phyloP scores from a whole-genome alignment of 2,329 filamentous ascomycete species.

The Nigrospora sphaerica region DNA sequence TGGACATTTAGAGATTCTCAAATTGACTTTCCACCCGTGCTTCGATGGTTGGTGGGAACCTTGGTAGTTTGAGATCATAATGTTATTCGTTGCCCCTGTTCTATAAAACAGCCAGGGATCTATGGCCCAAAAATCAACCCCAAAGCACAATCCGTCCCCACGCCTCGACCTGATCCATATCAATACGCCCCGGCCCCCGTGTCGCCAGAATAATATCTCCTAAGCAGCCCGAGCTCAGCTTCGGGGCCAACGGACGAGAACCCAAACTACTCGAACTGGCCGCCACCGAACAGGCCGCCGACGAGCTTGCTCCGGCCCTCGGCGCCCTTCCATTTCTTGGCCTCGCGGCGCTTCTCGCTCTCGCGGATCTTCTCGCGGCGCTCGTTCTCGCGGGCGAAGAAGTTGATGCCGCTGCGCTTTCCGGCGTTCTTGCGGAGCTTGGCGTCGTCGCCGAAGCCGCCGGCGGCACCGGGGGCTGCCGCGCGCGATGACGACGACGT shows the following conservation, averaged over 20 bases:
- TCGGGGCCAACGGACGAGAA: not conserved
- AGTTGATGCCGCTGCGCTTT: constrained; percentile 54
- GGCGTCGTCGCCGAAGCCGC: constrained; percentile 30
- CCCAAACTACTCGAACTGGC: constrained; percentile 40
- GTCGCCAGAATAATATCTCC: no score
- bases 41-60: no score
- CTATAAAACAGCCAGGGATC: no score
- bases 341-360: constrained; percentile 50
- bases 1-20: no score
- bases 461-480: constrained; percentile 5
- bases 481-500: not conserved
- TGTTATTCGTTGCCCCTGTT: no score
- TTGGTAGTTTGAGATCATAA: no score
- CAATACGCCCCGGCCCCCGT: no score
- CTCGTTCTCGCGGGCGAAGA: constrained; percentile 54
- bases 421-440: constrained; percentile 55
- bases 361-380: constrained; percentile 46
- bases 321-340: constrained; percentile 49
- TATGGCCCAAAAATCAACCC: no score
- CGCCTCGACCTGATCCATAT: no score
- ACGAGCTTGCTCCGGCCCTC: constrained; percentile 50
- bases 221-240: no score
- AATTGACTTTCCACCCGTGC: no score
- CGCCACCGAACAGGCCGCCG: constrained; percentile 50
- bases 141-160: no score